Evolutionary conservation across 1,284 basidiomycete species (phyloP).

Genomic region (Ganoderma lucidum): DNA sequence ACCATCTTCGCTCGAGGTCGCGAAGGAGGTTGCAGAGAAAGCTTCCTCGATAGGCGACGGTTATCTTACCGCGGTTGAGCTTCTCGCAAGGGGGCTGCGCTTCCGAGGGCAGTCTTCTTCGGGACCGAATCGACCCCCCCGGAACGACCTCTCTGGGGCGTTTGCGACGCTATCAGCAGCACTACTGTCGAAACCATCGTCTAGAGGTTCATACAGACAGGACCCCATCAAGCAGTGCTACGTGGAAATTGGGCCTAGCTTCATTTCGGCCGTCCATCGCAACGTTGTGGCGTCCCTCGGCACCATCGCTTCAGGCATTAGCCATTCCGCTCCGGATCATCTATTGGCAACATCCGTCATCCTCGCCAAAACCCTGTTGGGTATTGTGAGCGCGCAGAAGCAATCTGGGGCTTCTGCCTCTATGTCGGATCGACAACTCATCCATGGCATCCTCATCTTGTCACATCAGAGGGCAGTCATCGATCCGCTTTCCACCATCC

Average conservation of each 20-base stretch:
- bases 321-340: conserved; percentile 33
- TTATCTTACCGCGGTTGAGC: conserved; percentile 21
- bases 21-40: not conserved
- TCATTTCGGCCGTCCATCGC: conserved; percentile 10
- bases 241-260: conserved; percentile 24
- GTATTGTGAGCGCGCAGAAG: conserved; percentile 10
- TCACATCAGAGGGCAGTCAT: conserved; percentile 60
- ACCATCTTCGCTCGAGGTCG: not conserved
- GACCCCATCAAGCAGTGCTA: conserved; percentile 18
- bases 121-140: not conserved
- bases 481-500: conserved; percentile 80
- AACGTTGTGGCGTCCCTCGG: conserved; percentile 23
- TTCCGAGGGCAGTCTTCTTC: conserved; percentile 17
- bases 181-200: conserved; percentile 17
- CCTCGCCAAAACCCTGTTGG: conserved; percentile 15
- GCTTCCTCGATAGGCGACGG: conserved; percentile 9
- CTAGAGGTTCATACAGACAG: conserved; percentile 22
- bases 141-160: conserved; percentile 7
- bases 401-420: conserved; percentile 1
- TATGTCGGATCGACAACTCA: conserved; percentile 38
- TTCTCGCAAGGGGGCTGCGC: conserved; percentile 9
- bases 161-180: conserved; percentile 21
- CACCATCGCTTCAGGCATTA: conserved; percentile 25
- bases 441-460: conserved; percentile 57
- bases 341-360: conserved; percentile 27